Conservation (phyloP, 2,329 filamentous ascomycete genomes). For the Monilinia vaccinii-corymbosi region DNA sequence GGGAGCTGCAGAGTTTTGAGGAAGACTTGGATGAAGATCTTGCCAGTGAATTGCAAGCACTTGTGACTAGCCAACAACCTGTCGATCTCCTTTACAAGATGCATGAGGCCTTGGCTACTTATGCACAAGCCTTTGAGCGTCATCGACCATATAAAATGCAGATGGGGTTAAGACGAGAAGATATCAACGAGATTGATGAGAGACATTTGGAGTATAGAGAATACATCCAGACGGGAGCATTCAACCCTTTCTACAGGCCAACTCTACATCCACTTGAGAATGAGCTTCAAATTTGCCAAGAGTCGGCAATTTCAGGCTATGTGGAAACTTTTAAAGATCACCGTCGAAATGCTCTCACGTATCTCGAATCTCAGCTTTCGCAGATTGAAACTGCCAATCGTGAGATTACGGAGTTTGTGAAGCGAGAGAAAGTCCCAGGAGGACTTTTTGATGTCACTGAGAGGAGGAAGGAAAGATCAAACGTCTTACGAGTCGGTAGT, state of each 20-base stretch:
- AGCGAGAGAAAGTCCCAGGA: background rate
- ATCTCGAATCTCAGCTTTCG: background rate
- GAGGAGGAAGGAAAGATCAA: background rate
- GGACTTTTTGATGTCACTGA: background rate
- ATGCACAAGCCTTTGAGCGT: conserved; percentile 11
- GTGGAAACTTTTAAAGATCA: background rate
- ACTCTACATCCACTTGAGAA: conserved; percentile 9
- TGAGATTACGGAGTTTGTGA: background rate
- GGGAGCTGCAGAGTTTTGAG: background rate
- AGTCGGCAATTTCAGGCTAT: background rate
- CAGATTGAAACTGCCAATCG: background rate
- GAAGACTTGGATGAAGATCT: background rate
- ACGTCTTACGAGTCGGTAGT: background rate
- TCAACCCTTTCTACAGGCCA: background rate
- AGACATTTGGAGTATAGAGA: background rate
- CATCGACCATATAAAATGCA: background rate
- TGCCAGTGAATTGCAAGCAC: background rate
- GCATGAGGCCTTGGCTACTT: background rate
- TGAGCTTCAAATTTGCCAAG: background rate
- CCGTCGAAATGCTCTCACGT: background rate
- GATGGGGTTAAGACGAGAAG: conserved; percentile 9
- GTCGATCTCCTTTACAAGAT: background rate
- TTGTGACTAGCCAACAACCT: background rate
- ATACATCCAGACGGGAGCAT: background rate
- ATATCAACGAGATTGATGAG: background rate